A percentile compares a stretch with the other conserved stretches of the same genome.
Evolutionary conservation across 495 filamentous ascomycete species (phyloP).

Genomic region (Schizothecium vesticola): DNA sequence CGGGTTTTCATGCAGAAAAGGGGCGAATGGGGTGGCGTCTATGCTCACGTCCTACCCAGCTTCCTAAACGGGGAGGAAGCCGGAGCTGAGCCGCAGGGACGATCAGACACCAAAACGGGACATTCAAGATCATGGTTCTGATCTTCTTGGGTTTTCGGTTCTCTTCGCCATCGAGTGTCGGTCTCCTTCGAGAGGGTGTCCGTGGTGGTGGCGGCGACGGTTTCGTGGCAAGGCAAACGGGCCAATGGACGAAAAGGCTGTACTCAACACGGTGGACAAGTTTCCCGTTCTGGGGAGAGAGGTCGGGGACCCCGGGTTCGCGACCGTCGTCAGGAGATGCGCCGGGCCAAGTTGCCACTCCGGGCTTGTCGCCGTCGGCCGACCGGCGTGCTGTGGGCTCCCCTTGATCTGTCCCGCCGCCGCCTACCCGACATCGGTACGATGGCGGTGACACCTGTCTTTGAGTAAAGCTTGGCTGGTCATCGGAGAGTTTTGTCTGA

Average conservation of each 20-base stretch:
- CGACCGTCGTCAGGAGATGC: neutral
- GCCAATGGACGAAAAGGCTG: neutral
- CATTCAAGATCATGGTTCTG: neutral
- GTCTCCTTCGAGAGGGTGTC: neutral
- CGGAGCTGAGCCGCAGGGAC: neutral
- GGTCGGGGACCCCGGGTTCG: neutral
- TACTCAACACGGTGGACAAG: neutral
- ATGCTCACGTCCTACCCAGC: neutral
- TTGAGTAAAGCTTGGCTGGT: neutral
- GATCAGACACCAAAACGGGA: neutral
- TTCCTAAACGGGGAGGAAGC: neutral
- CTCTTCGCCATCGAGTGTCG: neutral
- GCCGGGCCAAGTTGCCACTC: neutral
- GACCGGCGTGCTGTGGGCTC: neutral
- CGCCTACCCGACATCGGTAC: neutral
- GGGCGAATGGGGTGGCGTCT: neutral
- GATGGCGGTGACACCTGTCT: neutral
- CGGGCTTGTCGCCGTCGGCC: neutral
- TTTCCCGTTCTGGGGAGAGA: neutral
- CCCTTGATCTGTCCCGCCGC: neutral
- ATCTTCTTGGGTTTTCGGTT: neutral
- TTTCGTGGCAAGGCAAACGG: neutral
- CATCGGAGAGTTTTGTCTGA: neutral
- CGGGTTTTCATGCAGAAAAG: neutral
- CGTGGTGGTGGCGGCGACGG: neutral